Conservation (phyloP, 2,329 filamentous ascomycete species). For the Aspergillus versicolor region DNA sequence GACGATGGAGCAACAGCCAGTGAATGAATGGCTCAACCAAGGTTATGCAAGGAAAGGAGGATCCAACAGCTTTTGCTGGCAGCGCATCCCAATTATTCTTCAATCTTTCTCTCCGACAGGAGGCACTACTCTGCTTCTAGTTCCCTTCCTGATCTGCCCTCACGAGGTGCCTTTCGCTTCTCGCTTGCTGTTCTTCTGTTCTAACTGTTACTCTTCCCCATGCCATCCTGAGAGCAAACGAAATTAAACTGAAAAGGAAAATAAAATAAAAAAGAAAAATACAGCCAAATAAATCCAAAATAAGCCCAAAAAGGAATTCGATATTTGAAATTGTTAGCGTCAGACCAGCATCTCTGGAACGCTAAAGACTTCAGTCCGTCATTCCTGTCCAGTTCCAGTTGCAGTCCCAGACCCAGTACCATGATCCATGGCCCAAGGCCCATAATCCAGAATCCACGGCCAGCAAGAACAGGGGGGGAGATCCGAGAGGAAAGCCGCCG, state of each 20-base stretch:
- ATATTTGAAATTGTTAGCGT: constrained; percentile 3
- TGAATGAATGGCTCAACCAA: constrained; percentile 22
- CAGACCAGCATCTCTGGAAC: constrained; percentile 4
- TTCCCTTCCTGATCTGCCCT: too few relatives aligned
- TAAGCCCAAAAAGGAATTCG: not conserved
- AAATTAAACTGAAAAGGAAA: too few relatives aligned
- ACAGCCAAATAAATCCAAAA: not conserved
- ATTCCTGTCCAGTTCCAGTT: too few relatives aligned
- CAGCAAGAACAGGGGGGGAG: constrained; percentile 7
- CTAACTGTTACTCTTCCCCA: too few relatives aligned
- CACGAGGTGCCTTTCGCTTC: not conserved
- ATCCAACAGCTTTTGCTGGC: not conserved
- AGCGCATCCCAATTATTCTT: not conserved
- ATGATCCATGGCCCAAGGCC: too few relatives aligned
- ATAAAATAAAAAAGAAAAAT: too few relatives aligned
- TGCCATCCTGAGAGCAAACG: too few relatives aligned
- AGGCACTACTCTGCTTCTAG: too few relatives aligned
- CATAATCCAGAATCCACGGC: too few relatives aligned
- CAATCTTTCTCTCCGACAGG: not conserved
- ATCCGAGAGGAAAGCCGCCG: constrained; percentile 16
- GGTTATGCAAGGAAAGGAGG: constrained; percentile 27
- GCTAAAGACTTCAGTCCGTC: not conserved
- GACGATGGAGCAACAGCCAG: not conserved
- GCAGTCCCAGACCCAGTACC: too few relatives aligned
- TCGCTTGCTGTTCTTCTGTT: too few relatives aligned